A percentile compares a stretch with the other conserved stretches of the same genome.
phyloP scores from a whole-genome alignment of 2,329 filamentous ascomycete species.

The Diaporthe aspalathi region DNA sequence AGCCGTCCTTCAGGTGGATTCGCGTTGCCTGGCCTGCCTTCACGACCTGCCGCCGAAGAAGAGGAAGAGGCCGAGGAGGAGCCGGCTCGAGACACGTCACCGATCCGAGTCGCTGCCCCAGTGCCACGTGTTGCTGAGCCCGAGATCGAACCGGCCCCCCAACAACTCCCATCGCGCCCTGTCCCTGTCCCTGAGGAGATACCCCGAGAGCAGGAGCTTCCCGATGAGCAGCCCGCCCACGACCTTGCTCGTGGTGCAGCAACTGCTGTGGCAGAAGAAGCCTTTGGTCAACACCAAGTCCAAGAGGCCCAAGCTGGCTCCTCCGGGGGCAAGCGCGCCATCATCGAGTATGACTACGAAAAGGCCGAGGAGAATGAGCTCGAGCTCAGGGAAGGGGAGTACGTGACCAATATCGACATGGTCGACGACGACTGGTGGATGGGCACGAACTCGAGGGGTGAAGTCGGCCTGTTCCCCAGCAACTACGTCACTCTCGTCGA shows the following conservation, averaged over 20 bases:
- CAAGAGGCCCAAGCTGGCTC: conserved; percentile 50
- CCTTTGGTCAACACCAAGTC: conserved; percentile 53
- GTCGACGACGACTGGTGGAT: conserved; percentile 99
- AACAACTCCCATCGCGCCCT: conserved; percentile 65
- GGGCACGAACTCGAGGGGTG: conserved; percentile 86
- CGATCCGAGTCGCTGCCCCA: conserved; percentile 87
- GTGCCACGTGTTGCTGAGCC: conserved; percentile 73
- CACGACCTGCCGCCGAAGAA: conserved; percentile 65
- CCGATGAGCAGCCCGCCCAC: conserved; percentile 71
- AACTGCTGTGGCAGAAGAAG: conserved; percentile 63
- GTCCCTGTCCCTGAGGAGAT: conserved; percentile 73
- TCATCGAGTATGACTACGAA: conserved; percentile 95
- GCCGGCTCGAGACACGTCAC: conserved; percentile 73
- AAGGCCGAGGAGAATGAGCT: conserved; percentile 98
- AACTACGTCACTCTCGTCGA: conserved; percentile 94
- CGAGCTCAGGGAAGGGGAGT: conserved; percentile 87
- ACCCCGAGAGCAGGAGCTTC: conserved; percentile 72
- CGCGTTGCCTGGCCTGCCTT: conserved; percentile 81
- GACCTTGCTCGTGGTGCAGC: conserved; percentile 68
- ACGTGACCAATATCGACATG: conserved; percentile 93
- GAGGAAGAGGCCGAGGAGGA: conserved; percentile 69
- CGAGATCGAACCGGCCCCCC: conserved; percentile 61
- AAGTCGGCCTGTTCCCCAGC: conserved; percentile 89
- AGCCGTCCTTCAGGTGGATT: conserved; percentile 81
- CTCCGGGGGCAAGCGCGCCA: conserved; percentile 74